phyloP scores from a whole-genome alignment of 2,329 filamentous ascomycete genomes.

The Hypoxylon sp. region DNA sequence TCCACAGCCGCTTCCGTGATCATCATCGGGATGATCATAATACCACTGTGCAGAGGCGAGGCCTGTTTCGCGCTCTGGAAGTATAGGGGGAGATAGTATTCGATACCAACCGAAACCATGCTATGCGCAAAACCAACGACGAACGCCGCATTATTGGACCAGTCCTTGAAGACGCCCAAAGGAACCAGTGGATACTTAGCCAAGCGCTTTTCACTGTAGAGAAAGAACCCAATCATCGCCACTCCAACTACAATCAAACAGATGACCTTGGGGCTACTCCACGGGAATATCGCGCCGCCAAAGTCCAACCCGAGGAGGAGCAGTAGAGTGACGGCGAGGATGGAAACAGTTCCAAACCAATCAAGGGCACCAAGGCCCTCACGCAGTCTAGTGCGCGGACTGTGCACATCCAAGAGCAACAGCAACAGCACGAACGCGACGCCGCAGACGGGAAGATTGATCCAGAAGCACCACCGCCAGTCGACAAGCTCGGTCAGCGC shows the following conservation, averaged over 20 bases:
- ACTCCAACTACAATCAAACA: slow-evolving; percentile 50
- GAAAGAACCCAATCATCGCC: slow-evolving; percentile 48
- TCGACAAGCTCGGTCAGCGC: slow-evolving; percentile 34
- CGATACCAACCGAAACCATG: slow-evolving; percentile 50
- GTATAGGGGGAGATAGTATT: slow-evolving; percentile 54
- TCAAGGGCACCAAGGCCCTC: slow-evolving; percentile 61
- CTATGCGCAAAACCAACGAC: slow-evolving; percentile 49
- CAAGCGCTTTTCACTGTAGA: slow-evolving; percentile 46
- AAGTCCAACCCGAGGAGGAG: slow-evolving; percentile 53
- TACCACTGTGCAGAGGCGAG: slow-evolving; percentile 46
- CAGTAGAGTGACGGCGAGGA: slow-evolving; percentile 50
- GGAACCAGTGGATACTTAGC: slow-evolving; percentile 51
- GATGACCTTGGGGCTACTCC: slow-evolving; percentile 48
- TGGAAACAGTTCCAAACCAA: slow-evolving; percentile 48
- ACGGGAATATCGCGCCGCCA: slow-evolving; percentile 51
- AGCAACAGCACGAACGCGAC: slow-evolving; percentile 32
- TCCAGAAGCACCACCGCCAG: slow-evolving; percentile 43
- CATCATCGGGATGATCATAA: slow-evolving; percentile 49
- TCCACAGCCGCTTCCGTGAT: slow-evolving; percentile 46
- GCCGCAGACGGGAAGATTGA: slow-evolving; percentile 39
- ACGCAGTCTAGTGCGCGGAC: slow-evolving; percentile 52
- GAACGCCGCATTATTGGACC: slow-evolving; percentile 44
- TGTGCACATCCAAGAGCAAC: slow-evolving; percentile 49
- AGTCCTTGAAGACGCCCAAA: slow-evolving; percentile 44
- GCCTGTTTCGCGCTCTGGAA: slow-evolving; percentile 52